phyloP scores from a whole-genome alignment of 1,139 yeast species.

The Wickerhamomyces sp. region DNA sequence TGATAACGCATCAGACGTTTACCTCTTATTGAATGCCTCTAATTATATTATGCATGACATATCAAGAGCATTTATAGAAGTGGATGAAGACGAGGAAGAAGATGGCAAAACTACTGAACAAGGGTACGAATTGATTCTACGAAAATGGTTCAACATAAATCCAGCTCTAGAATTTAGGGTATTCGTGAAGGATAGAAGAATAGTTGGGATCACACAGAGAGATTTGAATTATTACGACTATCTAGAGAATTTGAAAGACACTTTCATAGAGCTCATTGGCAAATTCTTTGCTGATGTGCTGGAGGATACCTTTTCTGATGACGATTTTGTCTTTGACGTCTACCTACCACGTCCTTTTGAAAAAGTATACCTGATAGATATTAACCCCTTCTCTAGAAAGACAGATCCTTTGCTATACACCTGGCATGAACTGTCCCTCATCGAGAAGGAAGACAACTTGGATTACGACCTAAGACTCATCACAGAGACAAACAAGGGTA shows the following conservation, averaged over 20 bases:
- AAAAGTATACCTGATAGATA: slow-evolving; percentile 66
- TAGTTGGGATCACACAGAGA: slow-evolving; percentile 78
- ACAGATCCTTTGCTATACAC: slow-evolving; percentile 75
- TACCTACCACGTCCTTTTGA: slow-evolving; percentile 75
- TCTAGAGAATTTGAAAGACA: slow-evolving; percentile 43
- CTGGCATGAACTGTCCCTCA: slow-evolving; percentile 68
- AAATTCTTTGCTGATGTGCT: slow-evolving; percentile 50
- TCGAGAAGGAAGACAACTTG: slow-evolving; percentile 31
- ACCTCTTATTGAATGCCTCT: slow-evolving; percentile 76
- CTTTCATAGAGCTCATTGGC: slow-evolving; percentile 46
- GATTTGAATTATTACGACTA: slow-evolving; percentile 81
- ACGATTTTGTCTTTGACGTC: slow-evolving; percentile 67
- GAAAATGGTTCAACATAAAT: slow-evolving; percentile 77
- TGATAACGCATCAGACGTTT: slow-evolving; percentile 64
- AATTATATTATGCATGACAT: slow-evolving; percentile 85
- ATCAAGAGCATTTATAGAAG: slow-evolving; percentile 58
- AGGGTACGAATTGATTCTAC: slow-evolving; percentile 61
- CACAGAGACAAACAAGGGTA: slow-evolving; percentile 58
- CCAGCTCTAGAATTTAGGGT: slow-evolving; percentile 91
- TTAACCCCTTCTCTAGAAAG: slow-evolving; percentile 77
- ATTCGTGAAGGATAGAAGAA: slow-evolving; percentile 57
- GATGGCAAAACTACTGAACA: slow-evolving; percentile 22
- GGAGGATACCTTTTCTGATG: slow-evolving; percentile 47
- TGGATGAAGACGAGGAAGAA: slow-evolving; percentile 21
- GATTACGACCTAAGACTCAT: slow-evolving; percentile 62